Conservation (phyloP, 352 stramenopile genomes). For the Pythium insidiosum region DNA sequence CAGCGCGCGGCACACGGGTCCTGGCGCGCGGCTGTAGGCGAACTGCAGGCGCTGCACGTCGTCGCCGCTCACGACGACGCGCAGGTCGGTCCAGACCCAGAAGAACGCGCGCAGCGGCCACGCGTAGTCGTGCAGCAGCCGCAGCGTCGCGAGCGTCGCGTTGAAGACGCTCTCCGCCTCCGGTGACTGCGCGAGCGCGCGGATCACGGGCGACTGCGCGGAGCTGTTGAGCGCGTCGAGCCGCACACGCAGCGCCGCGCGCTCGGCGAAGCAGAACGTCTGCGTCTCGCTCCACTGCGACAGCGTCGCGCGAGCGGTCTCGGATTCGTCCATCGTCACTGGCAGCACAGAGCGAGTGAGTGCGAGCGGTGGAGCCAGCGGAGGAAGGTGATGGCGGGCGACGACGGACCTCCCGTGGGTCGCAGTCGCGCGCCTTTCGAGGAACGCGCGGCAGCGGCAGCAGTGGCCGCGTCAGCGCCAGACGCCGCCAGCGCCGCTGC, state of each 20-base stretch:
- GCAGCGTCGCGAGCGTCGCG: conserved; percentile 35
- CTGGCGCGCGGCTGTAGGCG: conserved; percentile 37
- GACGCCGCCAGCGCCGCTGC: too few relatives aligned
- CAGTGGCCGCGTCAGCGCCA: too few relatives aligned
- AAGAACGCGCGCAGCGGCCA: conserved; percentile 61
- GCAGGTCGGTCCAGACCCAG: conserved; percentile 74
- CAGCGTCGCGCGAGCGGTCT: conserved; percentile 14
- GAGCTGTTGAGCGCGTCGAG: conserved; percentile 69
- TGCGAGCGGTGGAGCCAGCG: too few relatives aligned
- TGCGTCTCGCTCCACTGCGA: conserved; percentile 48
- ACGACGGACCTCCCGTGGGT: too few relatives aligned
- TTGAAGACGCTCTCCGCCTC: conserved; percentile 50
- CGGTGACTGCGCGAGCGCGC: conserved; percentile 47
- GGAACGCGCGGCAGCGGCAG: too few relatives aligned
- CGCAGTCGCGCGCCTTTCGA: too few relatives aligned
- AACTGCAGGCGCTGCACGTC: conserved; percentile 49
- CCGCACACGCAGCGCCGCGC: conserved; percentile 60
- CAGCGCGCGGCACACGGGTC: conserved; percentile 43
- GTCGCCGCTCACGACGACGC: conserved; percentile 39
- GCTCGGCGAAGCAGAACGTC: conserved; percentile 75
- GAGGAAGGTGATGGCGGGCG: too few relatives aligned
- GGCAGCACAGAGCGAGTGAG: too few relatives aligned
- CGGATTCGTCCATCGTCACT: conserved; percentile 71
- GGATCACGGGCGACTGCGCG: conserved; percentile 59
- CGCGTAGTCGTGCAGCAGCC: conserved; percentile 39